Percentiles rank a stretch among this genome's conserved stretches.
These are phyloP conservation scores for Saccharomyces hybrid DNA, from an alignment of 1,139 yeast genomes.

Conservation along the genomic window DNA sequence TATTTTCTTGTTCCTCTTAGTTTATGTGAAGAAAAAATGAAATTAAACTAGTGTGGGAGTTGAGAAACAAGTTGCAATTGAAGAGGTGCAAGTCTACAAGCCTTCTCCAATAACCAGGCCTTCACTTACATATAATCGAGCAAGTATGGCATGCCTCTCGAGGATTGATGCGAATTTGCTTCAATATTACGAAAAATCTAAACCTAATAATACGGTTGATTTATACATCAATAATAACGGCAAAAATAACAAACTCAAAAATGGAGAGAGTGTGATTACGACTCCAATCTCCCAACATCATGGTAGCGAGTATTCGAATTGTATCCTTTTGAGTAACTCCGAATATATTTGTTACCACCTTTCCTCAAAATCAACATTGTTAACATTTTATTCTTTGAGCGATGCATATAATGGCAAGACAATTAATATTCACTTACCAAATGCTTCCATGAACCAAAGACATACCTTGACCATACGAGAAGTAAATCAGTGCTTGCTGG, in stretches of 20 bases:
- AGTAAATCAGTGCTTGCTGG: slow-evolving; percentile 10
- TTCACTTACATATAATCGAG: not conserved
- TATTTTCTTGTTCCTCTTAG: not conserved
- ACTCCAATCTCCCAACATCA: not conserved
- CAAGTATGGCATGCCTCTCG: slow-evolving; percentile 7
- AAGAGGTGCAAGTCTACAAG: not conserved
- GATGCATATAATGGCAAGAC: slow-evolving; percentile 17
- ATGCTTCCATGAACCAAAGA: slow-evolving; percentile 21
- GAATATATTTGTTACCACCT: slow-evolving; percentile 24
- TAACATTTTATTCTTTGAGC: slow-evolving; percentile 22
- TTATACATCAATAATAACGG: slow-evolving; percentile 11
- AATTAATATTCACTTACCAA: slow-evolving; percentile 21
- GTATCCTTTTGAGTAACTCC: slow-evolving; percentile 13
- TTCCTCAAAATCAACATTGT: slow-evolving; percentile 13
- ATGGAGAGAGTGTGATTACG: slow-evolving; percentile 1
- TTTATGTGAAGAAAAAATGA: not conserved
- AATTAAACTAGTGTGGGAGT: not conserved
- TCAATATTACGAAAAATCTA: slow-evolving; percentile 10
- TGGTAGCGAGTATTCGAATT: slow-evolving; percentile 18
- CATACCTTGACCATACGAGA: slow-evolving; percentile 17
- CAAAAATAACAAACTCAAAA: not conserved
- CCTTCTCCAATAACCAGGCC: not conserved
- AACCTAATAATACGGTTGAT: slow-evolving; percentile 10
- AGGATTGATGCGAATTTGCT: slow-evolving; percentile 20
- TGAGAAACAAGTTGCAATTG: not conserved